phyloP scores from a whole-genome alignment of 2,329 filamentous ascomycete species.

The Penicillium rolfsii region DNA sequence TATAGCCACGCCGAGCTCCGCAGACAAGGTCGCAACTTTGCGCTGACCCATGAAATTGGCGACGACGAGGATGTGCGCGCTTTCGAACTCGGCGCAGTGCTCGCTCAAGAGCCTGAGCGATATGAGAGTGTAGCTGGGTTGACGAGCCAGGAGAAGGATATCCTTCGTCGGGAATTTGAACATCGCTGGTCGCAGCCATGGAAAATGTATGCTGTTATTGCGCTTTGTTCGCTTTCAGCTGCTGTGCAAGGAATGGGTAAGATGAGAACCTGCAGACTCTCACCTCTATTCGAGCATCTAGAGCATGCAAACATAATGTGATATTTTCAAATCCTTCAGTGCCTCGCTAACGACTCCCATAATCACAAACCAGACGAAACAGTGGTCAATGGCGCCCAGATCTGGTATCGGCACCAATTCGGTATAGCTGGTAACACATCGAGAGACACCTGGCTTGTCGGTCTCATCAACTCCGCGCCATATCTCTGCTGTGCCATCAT shows the following conservation, averaged over 20 bases:
- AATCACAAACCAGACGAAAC: constrained; percentile 60
- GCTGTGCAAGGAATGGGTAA: constrained; percentile 70
- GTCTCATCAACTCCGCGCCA: constrained; percentile 62
- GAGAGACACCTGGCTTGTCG: constrained; percentile 62
- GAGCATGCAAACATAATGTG: neutral
- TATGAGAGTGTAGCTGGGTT: constrained; percentile 58
- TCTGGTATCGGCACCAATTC: constrained; percentile 66
- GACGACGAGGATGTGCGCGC: constrained; percentile 61
- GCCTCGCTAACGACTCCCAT: neutral
- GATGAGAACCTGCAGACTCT: constrained; percentile 22
- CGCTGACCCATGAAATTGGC: constrained; percentile 57
- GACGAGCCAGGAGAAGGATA: constrained; percentile 60
- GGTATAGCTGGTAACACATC: constrained; percentile 57
- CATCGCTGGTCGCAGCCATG: constrained; percentile 71
- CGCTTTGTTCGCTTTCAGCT: constrained; percentile 68
- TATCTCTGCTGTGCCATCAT: constrained; percentile 68
- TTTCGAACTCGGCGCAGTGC: constrained; percentile 63
- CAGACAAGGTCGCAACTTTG: constrained; percentile 62
- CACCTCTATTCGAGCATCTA: neutral
- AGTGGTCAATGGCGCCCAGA: constrained; percentile 69
- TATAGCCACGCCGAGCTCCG: constrained; percentile 56
- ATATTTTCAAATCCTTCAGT: neutral
- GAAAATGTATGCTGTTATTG: constrained; percentile 67
- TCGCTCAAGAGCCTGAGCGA: constrained; percentile 58
- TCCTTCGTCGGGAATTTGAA: constrained; percentile 63